Conservation (phyloP, 176 grass and related monocot genomes). For the Guadua angustifolia region DNA sequence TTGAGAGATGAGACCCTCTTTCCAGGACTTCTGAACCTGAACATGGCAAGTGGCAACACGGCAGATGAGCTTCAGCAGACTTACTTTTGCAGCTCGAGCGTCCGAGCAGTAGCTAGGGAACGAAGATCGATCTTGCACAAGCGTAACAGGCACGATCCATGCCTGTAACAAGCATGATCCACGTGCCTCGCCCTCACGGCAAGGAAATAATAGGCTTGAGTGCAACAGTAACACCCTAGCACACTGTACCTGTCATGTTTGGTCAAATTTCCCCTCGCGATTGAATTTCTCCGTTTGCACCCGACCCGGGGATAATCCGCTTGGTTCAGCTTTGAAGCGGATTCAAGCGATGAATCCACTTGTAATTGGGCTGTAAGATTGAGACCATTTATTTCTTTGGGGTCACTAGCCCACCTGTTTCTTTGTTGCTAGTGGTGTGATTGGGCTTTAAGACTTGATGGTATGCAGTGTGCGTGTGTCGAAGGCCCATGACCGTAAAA, state of each 20-base stretch:
- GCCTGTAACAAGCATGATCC: neutral
- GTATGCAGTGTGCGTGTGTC: no score
- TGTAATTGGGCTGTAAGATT: no score
- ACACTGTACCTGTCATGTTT: neutral
- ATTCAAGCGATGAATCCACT: neutral
- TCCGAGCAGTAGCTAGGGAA: neutral
- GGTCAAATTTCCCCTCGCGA: neutral
- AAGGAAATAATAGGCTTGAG: neutral
- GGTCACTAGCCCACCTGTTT: no score
- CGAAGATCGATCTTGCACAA: neutral
- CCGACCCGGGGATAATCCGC: no score
- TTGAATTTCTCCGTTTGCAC: neutral
- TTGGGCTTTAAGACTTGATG: no score
- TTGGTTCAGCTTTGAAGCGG: neutral
- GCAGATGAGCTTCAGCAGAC: neutral
- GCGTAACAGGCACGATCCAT: neutral
- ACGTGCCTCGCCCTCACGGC: neutral
- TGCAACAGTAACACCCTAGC: neutral
- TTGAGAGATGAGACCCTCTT: no score
- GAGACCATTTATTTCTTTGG: no score
- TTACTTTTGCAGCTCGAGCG: neutral
- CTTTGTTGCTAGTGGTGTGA: no score
- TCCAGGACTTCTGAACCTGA: no score
- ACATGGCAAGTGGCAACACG: no score
- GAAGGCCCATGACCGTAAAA: no score